Base-by-base conservation (phyloP, 2,329 filamentous ascomycete genomes). In the Dactylellina cionopaga region DNA sequence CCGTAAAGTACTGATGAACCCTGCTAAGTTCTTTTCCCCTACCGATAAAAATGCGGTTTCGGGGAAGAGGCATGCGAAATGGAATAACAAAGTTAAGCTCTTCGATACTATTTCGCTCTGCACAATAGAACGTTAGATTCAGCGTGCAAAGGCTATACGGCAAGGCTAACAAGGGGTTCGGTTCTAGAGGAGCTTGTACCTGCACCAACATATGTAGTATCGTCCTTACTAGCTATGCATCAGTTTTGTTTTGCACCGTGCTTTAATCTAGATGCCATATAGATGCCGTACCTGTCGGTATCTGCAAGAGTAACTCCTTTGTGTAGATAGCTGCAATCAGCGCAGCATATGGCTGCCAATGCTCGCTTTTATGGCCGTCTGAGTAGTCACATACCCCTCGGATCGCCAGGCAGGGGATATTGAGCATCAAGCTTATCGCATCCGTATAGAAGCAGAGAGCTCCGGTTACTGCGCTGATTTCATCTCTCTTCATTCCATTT, bases 1-100 rank as follows among this genome's bases (percentile, higher is more conserved):
- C 41, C 4, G 19, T 19, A 17, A 64, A 55, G 31, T 46, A 37
- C 4, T 24, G 11, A 17, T 63, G 37, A 24, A 63, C 43, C 5
- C 5, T 29, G 15, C 13, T 11, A 15, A 65, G 35, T 44, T 44
- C 37, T 37, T 49, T 15, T n/a, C 24, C 49, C 29, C 51, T 55
- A 27, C 60, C 60, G 2, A 39, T 33, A 27, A 65, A 65, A 22
- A 3, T 47, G 4, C 19, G 35, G 37, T 65, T 55, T 19, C 60
- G 49, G 24, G 41, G 51, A 31, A 37, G 37, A 0, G 49, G 49
- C 19, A 55, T 44, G 13, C 27, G 22, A 13, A 65, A 55, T 9
- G 60, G 49, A 27, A 65, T 65, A n/a, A n/a, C 19, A 19, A 54
- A 22, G 4, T 51, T 56, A 9, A 56, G 2, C 10, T 56, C 33